Evolutionary conservation across 2,329 filamentous ascomycete species (phyloP).

Genomic region (Colletotrichum cereale): DNA sequence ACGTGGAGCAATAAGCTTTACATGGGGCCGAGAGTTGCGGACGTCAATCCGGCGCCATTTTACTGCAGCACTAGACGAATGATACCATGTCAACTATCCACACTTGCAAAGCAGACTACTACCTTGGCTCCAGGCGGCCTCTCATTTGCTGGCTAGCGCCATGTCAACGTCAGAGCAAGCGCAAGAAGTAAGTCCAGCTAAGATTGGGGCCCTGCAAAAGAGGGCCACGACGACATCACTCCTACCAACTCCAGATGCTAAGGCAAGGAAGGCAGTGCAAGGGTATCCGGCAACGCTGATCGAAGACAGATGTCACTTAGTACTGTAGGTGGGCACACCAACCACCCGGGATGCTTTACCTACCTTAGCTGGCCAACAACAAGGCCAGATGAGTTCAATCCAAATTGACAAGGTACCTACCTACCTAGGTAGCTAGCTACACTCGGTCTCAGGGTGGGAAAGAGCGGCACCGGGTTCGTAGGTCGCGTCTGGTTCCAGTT

Average conservation of each 20-base stretch:
- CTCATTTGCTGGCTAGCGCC: constrained; percentile 23
- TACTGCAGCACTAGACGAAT: constrained; percentile 12
- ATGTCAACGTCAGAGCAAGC: constrained; percentile 18
- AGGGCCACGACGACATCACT: constrained; percentile 9
- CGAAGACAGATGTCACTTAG: background rate
- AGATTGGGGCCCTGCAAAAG: background rate
- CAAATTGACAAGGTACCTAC: constrained; percentile 5
- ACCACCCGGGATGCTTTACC: background rate
- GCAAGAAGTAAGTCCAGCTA: constrained; percentile 1
- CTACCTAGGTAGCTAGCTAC: background rate
- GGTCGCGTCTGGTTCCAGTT: background rate
- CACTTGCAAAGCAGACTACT: background rate
- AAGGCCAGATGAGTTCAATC: background rate
- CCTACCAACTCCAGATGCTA: background rate
- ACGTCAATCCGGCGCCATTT: constrained; percentile 16
- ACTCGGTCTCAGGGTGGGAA: background rate
- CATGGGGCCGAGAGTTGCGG: constrained; percentile 1
- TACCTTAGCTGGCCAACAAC: background rate
- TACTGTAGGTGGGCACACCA: background rate
- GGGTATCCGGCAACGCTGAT: background rate
- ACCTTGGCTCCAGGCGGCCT: constrained; percentile 4
- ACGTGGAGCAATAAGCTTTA: constrained; percentile 11
- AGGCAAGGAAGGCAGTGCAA: background rate
- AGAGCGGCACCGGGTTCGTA: constrained; percentile 4
- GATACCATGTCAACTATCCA: constrained; percentile 8